Evolutionary conservation across 305 asterid genomes (phyloP).

Genomic region (Rubia tinctorum): DNA sequence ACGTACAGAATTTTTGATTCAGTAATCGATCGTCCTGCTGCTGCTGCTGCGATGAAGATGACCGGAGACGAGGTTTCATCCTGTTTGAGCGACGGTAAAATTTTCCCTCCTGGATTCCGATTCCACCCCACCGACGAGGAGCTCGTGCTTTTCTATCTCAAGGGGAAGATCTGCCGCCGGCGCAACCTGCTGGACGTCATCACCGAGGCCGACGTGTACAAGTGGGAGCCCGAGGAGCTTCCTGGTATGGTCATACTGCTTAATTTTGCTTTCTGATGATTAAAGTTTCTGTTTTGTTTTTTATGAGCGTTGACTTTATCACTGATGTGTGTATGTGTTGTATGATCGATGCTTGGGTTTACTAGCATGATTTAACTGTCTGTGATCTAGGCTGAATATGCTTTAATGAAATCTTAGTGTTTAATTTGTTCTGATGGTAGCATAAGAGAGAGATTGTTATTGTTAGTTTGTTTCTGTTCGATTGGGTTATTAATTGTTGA

Average conservation of each 20-base stretch:
- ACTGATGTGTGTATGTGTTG: slow-evolving; percentile 13
- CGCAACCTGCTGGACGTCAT: slow-evolving; percentile 58
- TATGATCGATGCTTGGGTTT: background rate
- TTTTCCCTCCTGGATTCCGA: slow-evolving; percentile 1
- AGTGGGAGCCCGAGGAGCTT: slow-evolving; percentile 49
- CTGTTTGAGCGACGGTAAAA: slow-evolving; percentile 19
- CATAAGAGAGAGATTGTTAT: background rate
- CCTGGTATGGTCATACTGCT: slow-evolving; percentile 49
- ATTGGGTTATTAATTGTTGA: no score
- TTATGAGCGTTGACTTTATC: slow-evolving; percentile 52
- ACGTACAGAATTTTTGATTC: slow-evolving; percentile 3
- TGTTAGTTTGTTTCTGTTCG: no score
- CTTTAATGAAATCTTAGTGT: background rate
- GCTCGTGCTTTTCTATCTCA: slow-evolving; percentile 70
- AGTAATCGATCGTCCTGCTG: background rate
- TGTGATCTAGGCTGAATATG: background rate
- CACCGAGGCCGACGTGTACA: slow-evolving; percentile 79
- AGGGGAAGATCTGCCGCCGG: slow-evolving; percentile 73
- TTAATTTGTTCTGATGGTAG: background rate
- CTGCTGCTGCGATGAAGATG: slow-evolving; percentile 1
- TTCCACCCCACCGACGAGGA: slow-evolving; percentile 85
- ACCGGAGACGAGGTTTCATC: slow-evolving; percentile 12
- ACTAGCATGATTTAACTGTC: background rate
- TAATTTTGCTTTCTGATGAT: background rate
- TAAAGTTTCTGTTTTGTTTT: background rate